Base-by-base conservation (phyloP, 345 rosid genomes). In the Raphanus raphanistrum region DNA sequence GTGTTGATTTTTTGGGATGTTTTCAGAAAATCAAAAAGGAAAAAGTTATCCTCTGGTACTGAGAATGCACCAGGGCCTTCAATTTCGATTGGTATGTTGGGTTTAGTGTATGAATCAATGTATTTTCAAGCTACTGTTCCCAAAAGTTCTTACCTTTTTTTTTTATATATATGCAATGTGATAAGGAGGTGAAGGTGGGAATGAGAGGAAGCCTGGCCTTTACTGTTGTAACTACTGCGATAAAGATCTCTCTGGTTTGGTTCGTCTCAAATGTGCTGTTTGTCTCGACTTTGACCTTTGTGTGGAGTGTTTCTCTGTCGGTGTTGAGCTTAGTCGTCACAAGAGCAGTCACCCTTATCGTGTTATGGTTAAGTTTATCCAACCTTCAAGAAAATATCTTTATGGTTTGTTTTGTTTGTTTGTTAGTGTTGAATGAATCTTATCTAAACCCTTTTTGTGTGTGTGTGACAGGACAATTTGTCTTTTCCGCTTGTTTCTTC, bases 221-320 rank as follows among this genome's bases (percentile, higher is more conserved):
- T 95, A 91, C 85, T 92, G 92, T 63, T 95, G 99, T 76, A 95
- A 92, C 85, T 91, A 90, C 58, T 95, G 99, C 79, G 79, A 86
- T 73, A 95, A 95, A 85, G 96, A 95, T 78, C 63, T 95, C 6
- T 87, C 97, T n/a, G 97, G 96, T 45, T 76, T 82, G 85, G 78
- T 95, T 81, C 98, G 98, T 36, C 83, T 92, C 55, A 95, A 86
- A 82, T 92, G 98, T 80, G 98, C 93, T 29, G 67, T 87, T 35
- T 95, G 99, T 74, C 80, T 85, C 4, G 96, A 92, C 85, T 95
- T 90, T 79, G 98, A 95, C 80, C 99, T 95, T 73, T 95, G 99
- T 73, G 72, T 95, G 4, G 98, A 91, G 77, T 95, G 99, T 75
- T 92, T 91, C 45, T 87, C 86, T 58, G 90, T 91, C n/a, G 97